These are phyloP conservation scores for Starmerella kuoi DNA, from an alignment of 805 yeast species.

Conservation along the genomic window DNA sequence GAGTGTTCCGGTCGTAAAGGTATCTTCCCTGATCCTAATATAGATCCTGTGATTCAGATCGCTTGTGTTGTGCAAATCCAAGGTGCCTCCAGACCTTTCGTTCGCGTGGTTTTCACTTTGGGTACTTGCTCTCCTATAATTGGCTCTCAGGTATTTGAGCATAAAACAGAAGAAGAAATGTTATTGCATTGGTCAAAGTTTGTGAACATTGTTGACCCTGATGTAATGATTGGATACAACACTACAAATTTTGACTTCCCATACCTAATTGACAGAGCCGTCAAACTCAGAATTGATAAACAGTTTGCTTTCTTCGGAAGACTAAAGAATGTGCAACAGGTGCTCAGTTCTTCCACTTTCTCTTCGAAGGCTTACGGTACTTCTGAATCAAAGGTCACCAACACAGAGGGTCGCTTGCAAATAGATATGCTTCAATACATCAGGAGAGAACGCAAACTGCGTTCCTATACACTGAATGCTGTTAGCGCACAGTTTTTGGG, in stretches of 20 bases:
- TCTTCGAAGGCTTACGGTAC: slow-evolving; percentile 95
- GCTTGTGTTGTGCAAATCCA: slow-evolving; percentile 83
- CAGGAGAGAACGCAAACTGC: slow-evolving; percentile 86
- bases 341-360: slow-evolving; percentile 66
- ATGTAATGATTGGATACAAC: slow-evolving; percentile 92
- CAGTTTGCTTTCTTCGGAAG: slow-evolving; percentile 84
- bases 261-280: slow-evolving; percentile 77
- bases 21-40: slow-evolving; percentile 85
- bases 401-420: slow-evolving; percentile 93
- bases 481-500: slow-evolving; percentile 88
- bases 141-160: slow-evolving; percentile 78
- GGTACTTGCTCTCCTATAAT: slow-evolving; percentile 85
- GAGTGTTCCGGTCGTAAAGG: slow-evolving; percentile 98
- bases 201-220: slow-evolving; percentile 77
- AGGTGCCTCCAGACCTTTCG: slow-evolving; percentile 80
- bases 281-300: slow-evolving; percentile 45
- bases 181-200: slow-evolving; percentile 77
- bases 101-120: slow-evolving; percentile 88
- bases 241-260: slow-evolving; percentile 93
- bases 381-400: slow-evolving; percentile 78
- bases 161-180: slow-evolving; percentile 69
- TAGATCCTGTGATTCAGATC: slow-evolving; percentile 91
- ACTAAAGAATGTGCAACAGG: slow-evolving; percentile 54
- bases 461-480: slow-evolving; percentile 89
- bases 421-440: slow-evolving; percentile 83